phyloP scores from a whole-genome alignment of 352 stramenopile genomes.

The Phytophthora citricola region DNA sequence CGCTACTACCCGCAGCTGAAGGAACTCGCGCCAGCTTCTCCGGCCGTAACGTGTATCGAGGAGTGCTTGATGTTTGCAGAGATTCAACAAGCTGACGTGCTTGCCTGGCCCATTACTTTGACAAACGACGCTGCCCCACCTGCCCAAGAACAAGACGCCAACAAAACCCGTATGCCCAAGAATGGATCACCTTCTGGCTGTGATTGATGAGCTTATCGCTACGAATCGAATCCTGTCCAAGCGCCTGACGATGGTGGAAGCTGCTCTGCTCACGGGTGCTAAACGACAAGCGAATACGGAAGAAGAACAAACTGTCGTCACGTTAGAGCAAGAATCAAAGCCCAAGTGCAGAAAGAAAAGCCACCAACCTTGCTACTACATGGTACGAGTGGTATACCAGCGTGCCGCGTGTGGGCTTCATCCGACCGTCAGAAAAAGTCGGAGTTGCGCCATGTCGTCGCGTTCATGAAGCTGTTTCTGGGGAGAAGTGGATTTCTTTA shows the following conservation, averaged over 20 bases:
- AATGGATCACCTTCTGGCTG: slow-evolving; percentile 2
- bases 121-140: background rate
- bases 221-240: background rate
- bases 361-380: background rate
- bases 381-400: slow-evolving; percentile 29
- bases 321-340: slow-evolving; percentile 6
- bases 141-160: slow-evolving; percentile 4
- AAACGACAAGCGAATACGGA: background rate
- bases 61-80: background rate
- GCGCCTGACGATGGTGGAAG: background rate
- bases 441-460: slow-evolving; percentile 21
- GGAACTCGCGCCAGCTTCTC: background rate
- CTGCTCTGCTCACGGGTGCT: no score
- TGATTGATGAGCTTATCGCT: slow-evolving; percentile 14
- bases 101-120: background rate
- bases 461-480: slow-evolving; percentile 30
- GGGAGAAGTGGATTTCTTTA: no score
- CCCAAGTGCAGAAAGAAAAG: slow-evolving; percentile 6
- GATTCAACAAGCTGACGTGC: background rate
- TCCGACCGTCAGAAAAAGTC: slow-evolving; percentile 30
- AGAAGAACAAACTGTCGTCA: background rate
- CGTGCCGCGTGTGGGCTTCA: background rate
- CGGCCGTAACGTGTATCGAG: background rate
- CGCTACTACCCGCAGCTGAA: slow-evolving; percentile 15
- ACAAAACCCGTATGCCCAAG: background rate